A percentile compares a stretch with the other conserved stretches of the same genome.
phyloP scores from a whole-genome alignment of 371 early-diverging fungal species.

The Fennellomyces sp. region DNA sequence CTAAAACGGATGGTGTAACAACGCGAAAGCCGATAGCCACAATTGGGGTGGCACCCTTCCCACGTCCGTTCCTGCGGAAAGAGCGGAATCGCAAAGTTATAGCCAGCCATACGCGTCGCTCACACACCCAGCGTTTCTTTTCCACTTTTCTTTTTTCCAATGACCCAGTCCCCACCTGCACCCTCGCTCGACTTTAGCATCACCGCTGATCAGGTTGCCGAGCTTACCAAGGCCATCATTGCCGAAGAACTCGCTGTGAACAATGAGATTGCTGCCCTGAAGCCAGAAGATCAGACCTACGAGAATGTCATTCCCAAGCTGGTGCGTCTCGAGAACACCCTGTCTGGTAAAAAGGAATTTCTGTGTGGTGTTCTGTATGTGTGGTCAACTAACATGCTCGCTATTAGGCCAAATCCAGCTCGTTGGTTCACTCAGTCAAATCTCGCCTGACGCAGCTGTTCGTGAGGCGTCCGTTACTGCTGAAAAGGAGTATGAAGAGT shows the following conservation, averaged over 20 bases:
- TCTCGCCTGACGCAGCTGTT: conserved; percentile 67
- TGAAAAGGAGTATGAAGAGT: conserved; percentile 66
- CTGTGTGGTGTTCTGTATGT: no score
- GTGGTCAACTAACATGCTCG: no score
- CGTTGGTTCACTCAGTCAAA: conserved; percentile 64
- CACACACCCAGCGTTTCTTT: background rate
- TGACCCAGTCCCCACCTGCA: conserved; percentile 41
- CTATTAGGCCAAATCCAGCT: conserved; percentile 47
- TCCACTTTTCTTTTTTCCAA: conserved; percentile 5
- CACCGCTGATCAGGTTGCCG: conserved; percentile 38
- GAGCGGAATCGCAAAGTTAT: background rate
- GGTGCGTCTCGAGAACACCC: conserved; percentile 53
- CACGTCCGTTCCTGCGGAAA: conserved; percentile 3
- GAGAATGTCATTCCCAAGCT: conserved; percentile 65
- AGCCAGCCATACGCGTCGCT: background rate
- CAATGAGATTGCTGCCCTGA: conserved; percentile 54
- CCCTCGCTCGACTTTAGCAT: conserved; percentile 49
- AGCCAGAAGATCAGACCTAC: conserved; percentile 55
- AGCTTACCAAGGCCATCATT: conserved; percentile 39
- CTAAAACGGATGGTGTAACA: background rate
- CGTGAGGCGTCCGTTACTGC: conserved; percentile 75
- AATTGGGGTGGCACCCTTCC: conserved; percentile 1
- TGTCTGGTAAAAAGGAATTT: conserved; percentile 22
- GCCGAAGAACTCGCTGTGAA: conserved; percentile 38
- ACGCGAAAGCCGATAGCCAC: background rate